phyloP scores from a whole-genome alignment of 1,139 yeast species.

The Suhomyces panamericanus region DNA sequence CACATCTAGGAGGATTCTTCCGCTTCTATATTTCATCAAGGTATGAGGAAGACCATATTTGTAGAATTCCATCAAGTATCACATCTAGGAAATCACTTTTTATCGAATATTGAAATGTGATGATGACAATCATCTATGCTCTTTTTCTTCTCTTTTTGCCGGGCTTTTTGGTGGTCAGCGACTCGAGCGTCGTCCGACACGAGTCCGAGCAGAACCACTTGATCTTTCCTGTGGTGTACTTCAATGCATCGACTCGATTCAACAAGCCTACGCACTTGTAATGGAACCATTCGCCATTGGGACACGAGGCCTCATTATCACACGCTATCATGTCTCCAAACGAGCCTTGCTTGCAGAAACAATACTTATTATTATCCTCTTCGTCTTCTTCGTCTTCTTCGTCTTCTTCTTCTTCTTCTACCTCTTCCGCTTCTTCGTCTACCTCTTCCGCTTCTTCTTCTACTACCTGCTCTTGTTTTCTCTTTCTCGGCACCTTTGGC shows the following conservation, averaged over 20 bases:
- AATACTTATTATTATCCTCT: constrained; percentile 32
- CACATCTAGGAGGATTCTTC: too few relatives aligned
- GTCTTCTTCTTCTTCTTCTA: constrained; percentile 10
- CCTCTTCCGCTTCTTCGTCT: not conserved
- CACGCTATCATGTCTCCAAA: constrained; percentile 52
- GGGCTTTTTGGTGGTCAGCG: constrained; percentile 13
- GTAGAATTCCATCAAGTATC: too few relatives aligned
- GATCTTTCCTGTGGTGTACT: constrained; percentile 36
- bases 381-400: constrained; percentile 10
- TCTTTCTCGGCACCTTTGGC: too few relatives aligned
- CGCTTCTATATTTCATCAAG: too few relatives aligned
- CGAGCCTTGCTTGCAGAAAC: constrained; percentile 48
- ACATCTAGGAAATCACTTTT: too few relatives aligned
- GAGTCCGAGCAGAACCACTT: constrained; percentile 46
- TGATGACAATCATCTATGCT: too few relatives aligned
- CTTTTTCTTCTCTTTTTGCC: constrained; percentile 20
- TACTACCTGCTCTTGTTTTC: too few relatives aligned
- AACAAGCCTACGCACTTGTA: constrained; percentile 49
- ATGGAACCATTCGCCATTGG: constrained; percentile 53
- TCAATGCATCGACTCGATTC: constrained; percentile 41
- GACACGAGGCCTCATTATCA: constrained; percentile 42
- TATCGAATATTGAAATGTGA: too few relatives aligned
- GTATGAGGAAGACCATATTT: too few relatives aligned
- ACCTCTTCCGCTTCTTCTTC: too few relatives aligned
- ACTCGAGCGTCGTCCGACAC: constrained; percentile 28